These are phyloP conservation scores for Trametes coccinea DNA, from an alignment of 768 basidiomycete genomes.

Conservation along the genomic window DNA sequence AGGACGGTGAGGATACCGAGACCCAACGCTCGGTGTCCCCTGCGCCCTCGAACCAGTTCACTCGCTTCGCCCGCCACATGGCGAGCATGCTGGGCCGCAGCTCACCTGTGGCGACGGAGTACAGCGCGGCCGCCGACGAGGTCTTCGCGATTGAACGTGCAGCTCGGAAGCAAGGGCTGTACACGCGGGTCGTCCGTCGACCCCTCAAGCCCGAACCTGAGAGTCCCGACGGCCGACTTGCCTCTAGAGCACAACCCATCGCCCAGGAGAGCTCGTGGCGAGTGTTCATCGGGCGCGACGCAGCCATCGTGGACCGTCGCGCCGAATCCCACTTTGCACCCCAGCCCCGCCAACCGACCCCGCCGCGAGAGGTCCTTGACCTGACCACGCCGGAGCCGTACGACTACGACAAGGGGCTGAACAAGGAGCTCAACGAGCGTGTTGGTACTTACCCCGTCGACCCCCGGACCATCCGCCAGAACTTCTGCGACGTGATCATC, in stretches of 20 bases:
- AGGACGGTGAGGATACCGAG: not conserved
- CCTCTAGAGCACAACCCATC: not conserved
- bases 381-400: constrained; percentile 21
- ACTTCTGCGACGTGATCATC: constrained; percentile 24
- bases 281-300: constrained; percentile 36
- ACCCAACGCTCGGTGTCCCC: constrained; percentile 13
- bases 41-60: constrained; percentile 2
- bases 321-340: constrained; percentile 1
- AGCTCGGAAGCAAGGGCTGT: constrained; percentile 32
- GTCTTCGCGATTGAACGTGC: constrained; percentile 28
- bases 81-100: constrained; percentile 24
- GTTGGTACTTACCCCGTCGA: constrained; percentile 22
- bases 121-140: constrained; percentile 31
- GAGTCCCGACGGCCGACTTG: not conserved
- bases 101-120: constrained; percentile 34
- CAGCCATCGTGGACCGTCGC: constrained; percentile 27
- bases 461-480: constrained; percentile 12
- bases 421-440: constrained; percentile 12
- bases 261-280: constrained; percentile 33
- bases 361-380: constrained; percentile 15
- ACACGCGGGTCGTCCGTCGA: constrained; percentile 29
- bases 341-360: constrained; percentile 20
- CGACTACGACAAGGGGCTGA: constrained; percentile 14
- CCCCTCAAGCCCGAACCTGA: constrained; percentile 17
- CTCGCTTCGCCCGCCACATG: constrained; percentile 22